Evolutionary conservation across 2,329 filamentous ascomycete genomes (phyloP).

Genomic region (Bipolaris gigantea): DNA sequence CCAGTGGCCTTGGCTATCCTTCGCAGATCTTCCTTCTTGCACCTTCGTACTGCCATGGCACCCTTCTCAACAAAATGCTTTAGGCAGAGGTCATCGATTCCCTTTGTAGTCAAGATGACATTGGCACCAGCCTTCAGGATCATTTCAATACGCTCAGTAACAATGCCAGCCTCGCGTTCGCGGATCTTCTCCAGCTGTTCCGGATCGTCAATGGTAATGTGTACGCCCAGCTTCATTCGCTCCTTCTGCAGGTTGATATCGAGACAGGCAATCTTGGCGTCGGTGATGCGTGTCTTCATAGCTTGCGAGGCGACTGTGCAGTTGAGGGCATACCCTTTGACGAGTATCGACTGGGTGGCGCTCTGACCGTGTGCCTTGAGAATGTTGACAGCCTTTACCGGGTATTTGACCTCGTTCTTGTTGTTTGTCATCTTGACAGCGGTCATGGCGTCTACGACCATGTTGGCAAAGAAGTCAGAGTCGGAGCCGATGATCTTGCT

Average conservation of each 20-base stretch:
- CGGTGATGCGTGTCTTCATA: slow-evolving; percentile 88
- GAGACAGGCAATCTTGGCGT: slow-evolving; percentile 94
- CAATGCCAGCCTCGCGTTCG: slow-evolving; percentile 86
- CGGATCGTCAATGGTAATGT: slow-evolving; percentile 97
- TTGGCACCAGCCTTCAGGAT: slow-evolving; percentile 97
- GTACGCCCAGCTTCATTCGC: slow-evolving; percentile 97
- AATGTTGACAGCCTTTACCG: slow-evolving; percentile 98
- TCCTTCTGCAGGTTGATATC: slow-evolving; percentile 99
- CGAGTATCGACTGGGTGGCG: slow-evolving; percentile 79
- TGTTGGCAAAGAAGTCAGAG: slow-evolving; percentile 94
- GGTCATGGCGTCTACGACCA: slow-evolving; percentile 95
- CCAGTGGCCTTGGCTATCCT: slow-evolving; percentile 96
- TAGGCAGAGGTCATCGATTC: slow-evolving; percentile 92
- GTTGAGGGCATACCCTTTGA: slow-evolving; percentile 97
- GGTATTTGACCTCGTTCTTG: slow-evolving; percentile 90
- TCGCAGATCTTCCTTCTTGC: slow-evolving; percentile 97
- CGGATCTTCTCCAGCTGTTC: slow-evolving; percentile 97
- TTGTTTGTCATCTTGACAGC: slow-evolving; percentile 93
- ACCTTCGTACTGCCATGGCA: slow-evolving; percentile 92
- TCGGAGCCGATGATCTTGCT: slow-evolving; percentile 98
- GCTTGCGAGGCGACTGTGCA: slow-evolving; percentile 98
- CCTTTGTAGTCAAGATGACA: slow-evolving; percentile 95
- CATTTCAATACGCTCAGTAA: slow-evolving; percentile 93
- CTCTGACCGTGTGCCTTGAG: slow-evolving; percentile 98
- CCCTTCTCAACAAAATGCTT: slow-evolving; percentile 95